A percentile compares a stretch with the other conserved stretches of the same genome.
phyloP scores from a whole-genome alignment of 2,329 filamentous ascomycete genomes.

The Metarhizium robertsii region DNA sequence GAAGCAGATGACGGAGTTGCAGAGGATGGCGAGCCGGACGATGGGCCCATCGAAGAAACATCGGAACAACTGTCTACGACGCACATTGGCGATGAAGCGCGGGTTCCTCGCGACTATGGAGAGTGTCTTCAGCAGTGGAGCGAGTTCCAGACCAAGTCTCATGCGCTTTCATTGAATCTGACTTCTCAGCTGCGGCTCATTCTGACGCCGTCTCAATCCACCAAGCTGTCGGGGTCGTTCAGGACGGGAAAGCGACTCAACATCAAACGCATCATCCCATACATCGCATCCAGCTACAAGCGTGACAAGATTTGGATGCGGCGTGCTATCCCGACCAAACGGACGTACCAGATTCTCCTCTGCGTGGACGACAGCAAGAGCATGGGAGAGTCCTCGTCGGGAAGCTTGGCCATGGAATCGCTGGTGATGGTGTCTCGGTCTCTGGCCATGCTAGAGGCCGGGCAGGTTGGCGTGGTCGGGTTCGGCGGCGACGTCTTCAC shows the following conservation, averaged over 20 bases:
- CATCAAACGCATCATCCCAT: slow-evolving; percentile 98
- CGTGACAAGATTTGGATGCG: slow-evolving; percentile 99
- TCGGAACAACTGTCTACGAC: slow-evolving; percentile 62
- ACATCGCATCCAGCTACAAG: slow-evolving; percentile 97
- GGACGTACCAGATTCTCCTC: slow-evolving; percentile 93
- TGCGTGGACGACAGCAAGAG: slow-evolving; percentile 92
- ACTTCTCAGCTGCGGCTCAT: slow-evolving; percentile 95
- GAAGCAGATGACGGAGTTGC: slow-evolving; percentile 28
- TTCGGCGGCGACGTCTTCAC: slow-evolving; percentile 80
- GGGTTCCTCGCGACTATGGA: slow-evolving; percentile 36
- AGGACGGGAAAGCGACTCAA: slow-evolving; percentile 96
- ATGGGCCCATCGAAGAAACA: slow-evolving; percentile 40
- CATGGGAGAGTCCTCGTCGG: slow-evolving; percentile 76
- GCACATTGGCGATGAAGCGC: slow-evolving; percentile 47
- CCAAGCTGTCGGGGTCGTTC: slow-evolving; percentile 93
- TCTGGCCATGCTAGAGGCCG: slow-evolving; percentile 86
- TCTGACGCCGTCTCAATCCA: slow-evolving; percentile 85
- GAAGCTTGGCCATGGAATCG: slow-evolving; percentile 81
- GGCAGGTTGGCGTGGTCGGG: slow-evolving; percentile 82
- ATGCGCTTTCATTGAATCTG: slow-evolving; percentile 75
- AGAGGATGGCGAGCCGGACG: slow-evolving; percentile 40
- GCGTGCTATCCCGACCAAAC: slow-evolving; percentile 80
- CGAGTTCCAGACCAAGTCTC: slow-evolving; percentile 74
- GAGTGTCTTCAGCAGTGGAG: slow-evolving; percentile 70
- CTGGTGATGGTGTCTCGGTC: slow-evolving; percentile 83